Base-by-base conservation (phyloP, 2,329 filamentous ascomycete species). In the Aschersonia sp. region DNA sequence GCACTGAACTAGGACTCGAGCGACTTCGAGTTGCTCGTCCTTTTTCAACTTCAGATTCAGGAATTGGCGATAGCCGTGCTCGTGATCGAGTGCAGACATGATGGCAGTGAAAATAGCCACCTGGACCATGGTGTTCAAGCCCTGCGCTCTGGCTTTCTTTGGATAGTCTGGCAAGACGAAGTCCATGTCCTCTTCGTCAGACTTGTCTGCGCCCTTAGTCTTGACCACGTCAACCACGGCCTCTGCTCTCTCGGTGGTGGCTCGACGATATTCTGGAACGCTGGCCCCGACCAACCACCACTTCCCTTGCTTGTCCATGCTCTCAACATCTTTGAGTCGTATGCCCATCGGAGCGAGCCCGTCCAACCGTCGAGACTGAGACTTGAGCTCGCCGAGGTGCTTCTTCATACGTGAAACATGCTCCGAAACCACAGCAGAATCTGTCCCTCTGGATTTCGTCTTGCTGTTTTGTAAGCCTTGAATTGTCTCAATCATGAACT, bases 221-320 rank as follows among this genome's bases (percentile, higher is more conserved):
- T 54, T 56, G 40, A n/a, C 45, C 41, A 22, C 51, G 46, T 12
- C 53, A 49, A 43, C 55, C 48, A 43, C 55, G 46, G 32, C 53
- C 55, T 5, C 55, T 49, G 39, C 46, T 45, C 45, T 50, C 39
- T 49, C 47, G 3, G 43, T 30, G 10, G 31, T 30, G 10, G 31
- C 32, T 39, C 50, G 43, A 22, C 32, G 41, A 45, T 61, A 65
- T 22, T 50, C 76, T 4, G 74, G 69, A 78, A 90, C 95, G 63
- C 88, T 95, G n/a, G 92, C 90, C 46, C 92, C 92, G 5, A 97
- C 86, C 22, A 97, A 77, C 92, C 92, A 98, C 92, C 92, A 98
- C 68, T 95, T 95, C 1, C 92, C 92, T 59, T 83, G 85, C 60
- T 84, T 90, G 41, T 90, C 84, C 0, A 83, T 83, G 51, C 89